Base-by-base conservation (phyloP, 1,284 basidiomycete species). In the Ustilago trichophora region DNA sequence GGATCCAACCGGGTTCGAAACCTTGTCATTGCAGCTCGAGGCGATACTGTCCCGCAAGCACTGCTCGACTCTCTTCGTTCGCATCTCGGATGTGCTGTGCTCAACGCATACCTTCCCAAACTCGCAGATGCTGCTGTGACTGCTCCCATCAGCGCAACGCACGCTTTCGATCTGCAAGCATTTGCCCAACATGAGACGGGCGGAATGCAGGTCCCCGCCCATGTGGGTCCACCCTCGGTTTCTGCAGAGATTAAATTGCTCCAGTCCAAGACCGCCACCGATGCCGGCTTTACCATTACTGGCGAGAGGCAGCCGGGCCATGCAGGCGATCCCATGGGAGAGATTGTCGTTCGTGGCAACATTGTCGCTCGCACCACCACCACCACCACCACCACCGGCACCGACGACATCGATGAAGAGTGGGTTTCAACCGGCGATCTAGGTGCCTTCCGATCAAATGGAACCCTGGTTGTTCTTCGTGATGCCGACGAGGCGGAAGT, bases 121-220 rank as follows among this genome's bases (percentile, higher is more conserved):
- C 34, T 48, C 6, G 24, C 34, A 3, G 34, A 19, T 1, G 60
- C 59, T 1, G 52, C 54, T 9, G 42, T 65, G 10, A 73, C 75
- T 3, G 73, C 75, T 0, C 63, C 78, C 0, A 34, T 79, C 26
- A 63, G 64, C 18, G 48, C 72, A 2, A 64, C 77, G 0, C 74
- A 81, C 34, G 54, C 73, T 10, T 69, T 70, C 45, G 79, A 81
- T 40, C 50, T 81, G 6, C 79, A 81, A 31, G 75, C 75, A 2
- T 81, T 81, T 52, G 71, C 72, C 19, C 49, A 60, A 13, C 63
- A 72, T 49, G 62, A 69, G 36, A 42, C 67, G 3, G 56, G 46
- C 2, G 56, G 54, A 15, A 68, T 73, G 44, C 57, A 69, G 43
- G 45, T 71, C 15, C 66, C 65, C 2, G 67, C 75, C 9, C 75